phyloP scores from a whole-genome alignment of 1,139 yeast genomes.

The Pichiaceae sp. region DNA sequence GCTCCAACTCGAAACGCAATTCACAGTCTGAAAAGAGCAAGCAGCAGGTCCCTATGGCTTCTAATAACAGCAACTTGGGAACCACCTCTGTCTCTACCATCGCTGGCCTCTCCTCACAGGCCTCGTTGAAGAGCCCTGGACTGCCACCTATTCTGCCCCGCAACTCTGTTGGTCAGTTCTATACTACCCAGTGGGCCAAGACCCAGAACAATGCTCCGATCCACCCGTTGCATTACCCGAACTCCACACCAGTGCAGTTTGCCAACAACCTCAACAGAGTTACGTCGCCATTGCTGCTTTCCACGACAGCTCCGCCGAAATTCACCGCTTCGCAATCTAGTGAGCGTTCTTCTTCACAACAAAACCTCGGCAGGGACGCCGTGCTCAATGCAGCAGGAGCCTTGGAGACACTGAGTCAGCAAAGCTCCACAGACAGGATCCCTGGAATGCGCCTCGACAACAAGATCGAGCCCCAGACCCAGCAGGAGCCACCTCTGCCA shows the following conservation, averaged over 20 bases:
- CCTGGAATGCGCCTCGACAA: slow-evolving; percentile 23
- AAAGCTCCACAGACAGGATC: slow-evolving; percentile 19
- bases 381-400: slow-evolving; percentile 45
- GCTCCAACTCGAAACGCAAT: slow-evolving; percentile 1
- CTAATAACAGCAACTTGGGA: neutral
- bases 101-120: neutral
- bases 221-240: slow-evolving; percentile 57
- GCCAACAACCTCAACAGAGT: slow-evolving; percentile 57
- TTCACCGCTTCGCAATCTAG: slow-evolving; percentile 25
- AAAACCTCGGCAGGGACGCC: slow-evolving; percentile 20
- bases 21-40: neutral
- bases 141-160: slow-evolving; percentile 25
- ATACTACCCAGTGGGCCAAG: slow-evolving; percentile 18
- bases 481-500: slow-evolving; percentile 7
- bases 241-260: slow-evolving; percentile 63
- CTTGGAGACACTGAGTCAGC: slow-evolving; percentile 38
- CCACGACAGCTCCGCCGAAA: slow-evolving; percentile 27
- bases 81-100: neutral
- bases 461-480: neutral
- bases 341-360: slow-evolving; percentile 21
- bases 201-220: slow-evolving; percentile 21
- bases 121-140: slow-evolving; percentile 2
- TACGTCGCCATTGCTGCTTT: slow-evolving; percentile 53
- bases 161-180: slow-evolving; percentile 4
- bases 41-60: neutral